Evolutionary conservation across 2,329 filamentous ascomycete genomes (phyloP).

Genomic region (Colletotrichum euphorbiae): DNA sequence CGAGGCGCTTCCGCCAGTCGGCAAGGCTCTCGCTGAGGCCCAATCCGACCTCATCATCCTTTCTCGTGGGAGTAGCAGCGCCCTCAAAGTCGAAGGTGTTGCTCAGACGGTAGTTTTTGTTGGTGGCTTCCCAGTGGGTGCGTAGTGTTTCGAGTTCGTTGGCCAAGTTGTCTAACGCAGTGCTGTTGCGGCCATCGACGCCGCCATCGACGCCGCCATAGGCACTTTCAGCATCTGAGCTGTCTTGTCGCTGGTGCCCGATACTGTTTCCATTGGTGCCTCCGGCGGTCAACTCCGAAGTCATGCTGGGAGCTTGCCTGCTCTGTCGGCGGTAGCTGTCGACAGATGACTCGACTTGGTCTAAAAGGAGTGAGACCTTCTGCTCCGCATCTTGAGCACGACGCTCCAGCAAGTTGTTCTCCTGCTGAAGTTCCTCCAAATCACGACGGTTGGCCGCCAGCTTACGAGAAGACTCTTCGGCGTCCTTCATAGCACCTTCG

Average conservation of each 20-base stretch:
- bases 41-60: conserved; percentile 57
- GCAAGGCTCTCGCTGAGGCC: conserved; percentile 78
- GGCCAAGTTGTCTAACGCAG: conserved; percentile 88
- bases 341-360: conserved; percentile 94
- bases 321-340: conserved; percentile 91
- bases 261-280: conserved; percentile 50
- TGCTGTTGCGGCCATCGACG: conserved; percentile 65
- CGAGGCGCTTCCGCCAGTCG: conserved; percentile 83
- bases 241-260: conserved; percentile 64
- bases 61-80: conserved; percentile 47
- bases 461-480: conserved; percentile 66
- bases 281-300: conserved; percentile 54
- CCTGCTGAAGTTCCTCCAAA: conserved; percentile 83
- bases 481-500: conserved; percentile 69
- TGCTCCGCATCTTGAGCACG: conserved; percentile 91
- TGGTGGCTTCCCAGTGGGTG: conserved; percentile 94
- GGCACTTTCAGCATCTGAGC: conserved; percentile 71
- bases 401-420: conserved; percentile 84
- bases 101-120: conserved; percentile 92
- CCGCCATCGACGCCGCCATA: conserved; percentile 65
- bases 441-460: conserved; percentile 73
- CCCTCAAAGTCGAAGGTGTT: conserved; percentile 88
- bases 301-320: conserved; percentile 66
- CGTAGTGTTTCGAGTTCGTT: conserved; percentile 91
- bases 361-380: conserved; percentile 90